These are phyloP conservation scores for Colletotrichum filicis DNA, from an alignment of 2,329 filamentous ascomycete species.

Conservation along the genomic window DNA sequence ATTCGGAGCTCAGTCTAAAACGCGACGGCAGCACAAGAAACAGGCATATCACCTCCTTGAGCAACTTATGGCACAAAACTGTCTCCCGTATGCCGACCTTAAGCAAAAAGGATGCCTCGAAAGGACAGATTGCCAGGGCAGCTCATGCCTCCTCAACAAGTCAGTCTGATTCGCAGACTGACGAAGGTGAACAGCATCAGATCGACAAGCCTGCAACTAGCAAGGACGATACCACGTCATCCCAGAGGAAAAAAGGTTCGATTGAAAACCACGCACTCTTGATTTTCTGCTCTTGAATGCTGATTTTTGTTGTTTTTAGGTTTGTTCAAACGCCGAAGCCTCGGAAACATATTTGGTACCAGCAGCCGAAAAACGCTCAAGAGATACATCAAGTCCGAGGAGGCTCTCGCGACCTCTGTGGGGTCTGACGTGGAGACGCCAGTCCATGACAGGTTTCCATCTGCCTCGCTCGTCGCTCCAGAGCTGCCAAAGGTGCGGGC, in stretches of 20 bases:
- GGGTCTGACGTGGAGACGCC: not conserved
- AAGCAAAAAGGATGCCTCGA: not conserved
- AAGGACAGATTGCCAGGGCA: not conserved
- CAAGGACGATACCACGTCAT: not conserved
- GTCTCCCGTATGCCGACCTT: not conserved
- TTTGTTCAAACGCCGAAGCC: slow-evolving; percentile 1
- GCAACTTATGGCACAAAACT: not conserved
- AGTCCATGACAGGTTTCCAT: not conserved
- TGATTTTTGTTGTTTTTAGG: not conserved
- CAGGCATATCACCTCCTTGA: not conserved
- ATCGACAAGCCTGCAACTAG: not conserved
- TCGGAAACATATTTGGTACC: slow-evolving; percentile 3
- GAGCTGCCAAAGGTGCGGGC: not conserved
- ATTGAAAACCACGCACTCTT: not conserved
- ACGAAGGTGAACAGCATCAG: not conserved
- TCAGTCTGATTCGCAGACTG: not conserved
- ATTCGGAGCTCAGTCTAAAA: not conserved
- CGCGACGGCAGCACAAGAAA: not conserved
- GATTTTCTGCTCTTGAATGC: not conserved
- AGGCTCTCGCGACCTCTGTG: not conserved
- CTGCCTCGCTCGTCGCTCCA: not conserved
- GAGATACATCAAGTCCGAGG: not conserved
- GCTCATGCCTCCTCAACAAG: not conserved
- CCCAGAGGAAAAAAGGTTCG: not conserved
- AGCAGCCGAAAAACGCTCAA: not conserved